phyloP scores from a whole-genome alignment of 176 grass and related monocot genomes.

The Bromus sterilis region DNA sequence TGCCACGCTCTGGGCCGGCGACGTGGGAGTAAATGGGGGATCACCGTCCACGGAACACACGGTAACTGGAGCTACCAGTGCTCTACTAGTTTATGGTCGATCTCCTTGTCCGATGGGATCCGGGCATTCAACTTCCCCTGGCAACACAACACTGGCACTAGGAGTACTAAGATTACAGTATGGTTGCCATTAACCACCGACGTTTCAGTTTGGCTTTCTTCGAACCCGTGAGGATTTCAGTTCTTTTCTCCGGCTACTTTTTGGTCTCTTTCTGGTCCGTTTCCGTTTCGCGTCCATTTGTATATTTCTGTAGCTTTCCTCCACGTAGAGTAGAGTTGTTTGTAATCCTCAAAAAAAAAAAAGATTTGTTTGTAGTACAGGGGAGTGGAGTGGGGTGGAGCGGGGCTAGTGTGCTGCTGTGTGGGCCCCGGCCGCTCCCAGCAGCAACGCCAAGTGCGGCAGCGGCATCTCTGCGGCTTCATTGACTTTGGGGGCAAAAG shows the following conservation, averaged over 20 bases:
- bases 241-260: neutral
- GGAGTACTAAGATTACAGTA: neutral
- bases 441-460: neutral
- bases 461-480: neutral
- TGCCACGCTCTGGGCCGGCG: neutral
- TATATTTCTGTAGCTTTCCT: conserved; percentile 1
- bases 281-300: neutral
- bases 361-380: neutral
- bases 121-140: neutral
- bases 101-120: neutral
- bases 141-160: neutral
- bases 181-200: neutral
- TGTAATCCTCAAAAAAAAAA: too few species aligned
- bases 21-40: conserved; percentile 19
- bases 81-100: neutral
- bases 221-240: neutral
- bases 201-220: neutral
- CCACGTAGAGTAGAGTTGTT: neutral
- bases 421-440: neutral
- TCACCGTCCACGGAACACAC: neutral
- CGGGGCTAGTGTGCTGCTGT: neutral
- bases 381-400: neutral
- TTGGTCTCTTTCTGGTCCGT: neutral
- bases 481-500: conserved; percentile 12
- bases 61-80: neutral